These are phyloP conservation scores for Ascochyta lentis DNA, from an alignment of 2,329 filamentous ascomycete genomes.

Conservation along the genomic window DNA sequence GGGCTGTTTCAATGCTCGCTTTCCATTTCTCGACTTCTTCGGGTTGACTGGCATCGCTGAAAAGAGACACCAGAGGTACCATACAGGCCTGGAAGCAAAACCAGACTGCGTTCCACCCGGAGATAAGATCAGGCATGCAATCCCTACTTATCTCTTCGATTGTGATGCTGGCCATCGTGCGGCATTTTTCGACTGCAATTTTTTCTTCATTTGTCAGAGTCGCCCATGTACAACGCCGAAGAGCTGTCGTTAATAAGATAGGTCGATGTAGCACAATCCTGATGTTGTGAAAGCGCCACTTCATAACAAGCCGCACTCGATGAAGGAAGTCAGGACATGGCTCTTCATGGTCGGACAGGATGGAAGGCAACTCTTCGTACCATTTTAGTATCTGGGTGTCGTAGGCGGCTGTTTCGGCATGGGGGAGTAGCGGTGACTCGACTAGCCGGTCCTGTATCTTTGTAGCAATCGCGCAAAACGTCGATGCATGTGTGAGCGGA, in stretches of 20 bases:
- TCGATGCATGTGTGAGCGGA: constrained; percentile 76
- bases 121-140: constrained; percentile 76
- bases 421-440: constrained; percentile 70
- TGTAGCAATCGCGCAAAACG: constrained; percentile 80
- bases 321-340: constrained; percentile 74
- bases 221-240: constrained; percentile 59
- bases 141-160: constrained; percentile 75
- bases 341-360: constrained; percentile 56
- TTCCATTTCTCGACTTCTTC: constrained; percentile 53
- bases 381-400: constrained; percentile 74
- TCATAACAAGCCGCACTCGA: constrained; percentile 76
- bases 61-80: constrained; percentile 77
- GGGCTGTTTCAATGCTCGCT: constrained; percentile 50
- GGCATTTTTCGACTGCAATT: constrained; percentile 71
- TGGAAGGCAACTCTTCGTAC: constrained; percentile 71
- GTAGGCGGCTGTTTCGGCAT: constrained; percentile 69
- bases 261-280: constrained; percentile 78
- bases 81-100: constrained; percentile 81
- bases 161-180: constrained; percentile 71
- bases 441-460: constrained; percentile 78
- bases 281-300: constrained; percentile 81
- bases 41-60: constrained; percentile 64
- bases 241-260: constrained; percentile 69
- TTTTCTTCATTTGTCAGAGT: constrained; percentile 68
- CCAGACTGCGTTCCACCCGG: constrained; percentile 83